phyloP scores from a whole-genome alignment of 1,139 yeast species.

The Zygoascus meyerae region DNA sequence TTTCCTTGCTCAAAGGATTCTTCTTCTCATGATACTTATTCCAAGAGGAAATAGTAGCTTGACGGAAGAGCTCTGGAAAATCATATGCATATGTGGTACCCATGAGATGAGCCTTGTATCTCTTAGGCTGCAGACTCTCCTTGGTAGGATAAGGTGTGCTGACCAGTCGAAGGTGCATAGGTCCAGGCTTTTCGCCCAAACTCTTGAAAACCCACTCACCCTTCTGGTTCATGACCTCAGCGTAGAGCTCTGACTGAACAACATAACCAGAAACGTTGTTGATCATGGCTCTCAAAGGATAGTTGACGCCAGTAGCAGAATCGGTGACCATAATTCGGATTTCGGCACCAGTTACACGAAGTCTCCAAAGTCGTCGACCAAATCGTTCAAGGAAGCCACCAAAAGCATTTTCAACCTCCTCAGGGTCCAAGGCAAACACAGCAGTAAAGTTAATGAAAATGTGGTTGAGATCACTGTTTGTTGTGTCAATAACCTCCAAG shows the following conservation, averaged over 20 bases:
- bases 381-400: slow-evolving; percentile 97
- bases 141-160: slow-evolving; percentile 96
- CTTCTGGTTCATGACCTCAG: slow-evolving; percentile 84
- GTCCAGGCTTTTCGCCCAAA: slow-evolving; percentile 78
- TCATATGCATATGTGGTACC: slow-evolving; percentile 98
- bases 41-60: slow-evolving; percentile 85
- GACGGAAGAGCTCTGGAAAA: slow-evolving; percentile 97
- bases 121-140: slow-evolving; percentile 96
- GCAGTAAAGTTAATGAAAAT: slow-evolving; percentile 95
- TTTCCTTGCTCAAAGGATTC: slow-evolving; percentile 21
- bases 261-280: slow-evolving; percentile 96
- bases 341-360: slow-evolving; percentile 96
- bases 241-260: slow-evolving; percentile 88
- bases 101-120: slow-evolving; percentile 96
- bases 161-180: slow-evolving; percentile 94
- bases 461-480: slow-evolving; percentile 93
- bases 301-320: slow-evolving; percentile 76
- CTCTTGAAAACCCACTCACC: slow-evolving; percentile 98
- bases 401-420: slow-evolving; percentile 95
- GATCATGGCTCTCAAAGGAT: slow-evolving; percentile 94
- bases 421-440: slow-evolving; percentile 86
- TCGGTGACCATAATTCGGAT: slow-evolving; percentile 93
- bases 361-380: slow-evolving; percentile 94
- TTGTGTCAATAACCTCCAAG: slow-evolving; percentile 87
- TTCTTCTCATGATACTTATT: slow-evolving; percentile 41